phyloP scores from a whole-genome alignment of 2,329 filamentous ascomycete genomes.

The Endoconidiophora polonica region DNA sequence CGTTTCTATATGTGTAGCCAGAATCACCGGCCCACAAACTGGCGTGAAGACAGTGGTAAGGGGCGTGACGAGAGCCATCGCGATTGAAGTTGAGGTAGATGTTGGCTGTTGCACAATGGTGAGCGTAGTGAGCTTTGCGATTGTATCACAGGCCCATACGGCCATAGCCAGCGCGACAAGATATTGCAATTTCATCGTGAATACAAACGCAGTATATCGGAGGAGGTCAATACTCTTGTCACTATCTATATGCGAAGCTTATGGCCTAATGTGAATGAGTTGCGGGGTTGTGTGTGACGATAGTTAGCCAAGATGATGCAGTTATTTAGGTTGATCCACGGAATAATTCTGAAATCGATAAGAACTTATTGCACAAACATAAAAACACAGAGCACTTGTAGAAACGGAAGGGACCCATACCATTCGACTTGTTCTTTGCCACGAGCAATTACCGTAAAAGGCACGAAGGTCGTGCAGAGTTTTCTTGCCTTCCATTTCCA shows the following conservation, averaged over 20 bases:
- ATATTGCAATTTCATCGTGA: neutral
- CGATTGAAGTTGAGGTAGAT: neutral
- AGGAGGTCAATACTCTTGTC: neutral
- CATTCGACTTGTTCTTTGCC: too few species aligned
- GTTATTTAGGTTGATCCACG: neutral
- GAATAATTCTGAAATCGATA: neutral
- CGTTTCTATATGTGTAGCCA: constrained; percentile 1
- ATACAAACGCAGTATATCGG: neutral
- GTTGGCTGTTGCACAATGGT: constrained; percentile 1
- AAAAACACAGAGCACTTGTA: neutral
- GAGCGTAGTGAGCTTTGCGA: neutral
- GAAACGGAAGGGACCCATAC: neutral
- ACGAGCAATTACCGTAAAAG: too few species aligned
- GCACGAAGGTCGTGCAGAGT: too few species aligned
- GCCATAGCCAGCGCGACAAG: neutral
- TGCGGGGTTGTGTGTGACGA: neutral
- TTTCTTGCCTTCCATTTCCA: too few species aligned
- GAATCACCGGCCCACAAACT: constrained; percentile 7
- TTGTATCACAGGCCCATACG: neutral
- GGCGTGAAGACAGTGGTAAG: constrained; percentile 9
- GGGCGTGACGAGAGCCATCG: constrained; percentile 4
- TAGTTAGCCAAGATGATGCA: neutral
- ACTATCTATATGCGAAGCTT: neutral
- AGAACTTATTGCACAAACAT: neutral
- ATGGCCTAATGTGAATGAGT: neutral